Evolutionary conservation across 2,329 filamentous ascomycete species (phyloP), one percentile per base, ranked within the genome.

Genomic region (Exophiala dermatitidis): DNA sequence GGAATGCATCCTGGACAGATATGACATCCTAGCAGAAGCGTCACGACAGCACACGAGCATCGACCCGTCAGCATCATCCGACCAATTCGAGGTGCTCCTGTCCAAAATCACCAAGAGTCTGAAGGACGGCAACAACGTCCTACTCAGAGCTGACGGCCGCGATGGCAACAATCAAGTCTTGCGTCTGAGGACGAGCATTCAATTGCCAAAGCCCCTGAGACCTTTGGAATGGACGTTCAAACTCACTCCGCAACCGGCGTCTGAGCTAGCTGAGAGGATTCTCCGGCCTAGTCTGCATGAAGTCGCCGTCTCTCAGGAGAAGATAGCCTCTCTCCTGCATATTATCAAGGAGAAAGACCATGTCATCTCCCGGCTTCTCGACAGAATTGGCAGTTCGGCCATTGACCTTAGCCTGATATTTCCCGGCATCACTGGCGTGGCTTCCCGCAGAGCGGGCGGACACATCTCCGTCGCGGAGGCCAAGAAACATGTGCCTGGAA

Each of bases 271-370:
- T 8, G 67, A 68, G 42, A 69, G 77, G 44, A 65, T 84, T 26
- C 69, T 83, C 6, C 65, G 76, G 4, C 80, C 81, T 1, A 67
- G 82, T 10, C 65, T 84, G 31, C 68, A 69, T 28, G 73, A 74
- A 26, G 74, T 76, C 12, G 69, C 73, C 32, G 68, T 68, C 1
- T 72, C 76, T 53, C 72, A 75, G 52, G 66, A 68, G 33, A 74
- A 77, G 33, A 72, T 81, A 28, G 65, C 69, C 30, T 68, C 68
- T 26, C 69, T 84, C 4, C 64, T 81, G 12, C 66, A 72, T 3
- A 72, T 74, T 40, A 65, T 84, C 8, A 69, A 70, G 49, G 74
- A 77, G 30, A 84, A 84, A 63, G 81, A 84, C 62, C 78, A 74
- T 63, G 73, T 79, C 12, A 77, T 84, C 47, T 70, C 69, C 5